phyloP scores from a whole-genome alignment of 805 yeast species.

The Lipomyces mesembrius region DNA sequence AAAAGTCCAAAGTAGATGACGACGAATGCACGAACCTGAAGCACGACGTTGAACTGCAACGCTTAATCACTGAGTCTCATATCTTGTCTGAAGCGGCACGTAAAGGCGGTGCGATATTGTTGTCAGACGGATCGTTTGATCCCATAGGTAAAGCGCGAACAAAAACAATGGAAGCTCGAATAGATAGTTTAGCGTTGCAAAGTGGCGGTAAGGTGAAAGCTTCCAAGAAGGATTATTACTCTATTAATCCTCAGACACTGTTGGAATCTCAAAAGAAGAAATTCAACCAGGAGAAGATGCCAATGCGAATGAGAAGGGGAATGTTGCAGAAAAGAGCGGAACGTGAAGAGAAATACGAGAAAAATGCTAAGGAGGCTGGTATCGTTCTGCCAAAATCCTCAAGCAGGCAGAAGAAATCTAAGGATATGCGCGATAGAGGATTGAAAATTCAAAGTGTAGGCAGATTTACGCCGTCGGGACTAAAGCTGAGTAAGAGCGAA shows the following conservation, averaged over 20 bases:
- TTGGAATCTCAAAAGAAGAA: conserved; percentile 11
- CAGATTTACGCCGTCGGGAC: conserved; percentile 74
- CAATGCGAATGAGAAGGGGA: conserved; percentile 87
- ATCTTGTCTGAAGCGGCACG: conserved; percentile 50
- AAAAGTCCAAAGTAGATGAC: conserved; percentile 25
- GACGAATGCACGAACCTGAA: conserved; percentile 55
- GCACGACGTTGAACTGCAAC: conserved; percentile 69
- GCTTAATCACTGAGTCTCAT: conserved; percentile 71
- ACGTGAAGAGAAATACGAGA: conserved; percentile 62
- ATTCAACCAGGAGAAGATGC: conserved; percentile 65
- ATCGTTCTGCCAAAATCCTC: conserved; percentile 68
- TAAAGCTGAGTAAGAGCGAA: conserved; percentile 69
- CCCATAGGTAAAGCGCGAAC: conserved; percentile 48
- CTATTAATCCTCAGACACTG: conserved; percentile 29
- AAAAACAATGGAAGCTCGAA: conserved; percentile 47
- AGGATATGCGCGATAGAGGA: conserved; percentile 69
- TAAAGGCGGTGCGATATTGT: conserved; percentile 13
- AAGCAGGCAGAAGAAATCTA: conserved; percentile 42
- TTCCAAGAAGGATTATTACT: conserved; percentile 39
- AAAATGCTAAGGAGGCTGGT: conserved; percentile 87
- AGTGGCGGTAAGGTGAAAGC: conserved; percentile 15
- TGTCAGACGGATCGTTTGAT: conserved; percentile 41
- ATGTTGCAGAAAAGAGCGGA: conserved; percentile 64
- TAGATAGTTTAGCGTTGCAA: conserved; percentile 38
- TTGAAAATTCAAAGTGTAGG: conserved; percentile 78